A percentile compares a stretch with the other conserved stretches of the same genome.
These are phyloP conservation scores for Cyclocybe cylindracea DNA, from an alignment of 768 basidiomycete species.

Conservation along the genomic window DNA sequence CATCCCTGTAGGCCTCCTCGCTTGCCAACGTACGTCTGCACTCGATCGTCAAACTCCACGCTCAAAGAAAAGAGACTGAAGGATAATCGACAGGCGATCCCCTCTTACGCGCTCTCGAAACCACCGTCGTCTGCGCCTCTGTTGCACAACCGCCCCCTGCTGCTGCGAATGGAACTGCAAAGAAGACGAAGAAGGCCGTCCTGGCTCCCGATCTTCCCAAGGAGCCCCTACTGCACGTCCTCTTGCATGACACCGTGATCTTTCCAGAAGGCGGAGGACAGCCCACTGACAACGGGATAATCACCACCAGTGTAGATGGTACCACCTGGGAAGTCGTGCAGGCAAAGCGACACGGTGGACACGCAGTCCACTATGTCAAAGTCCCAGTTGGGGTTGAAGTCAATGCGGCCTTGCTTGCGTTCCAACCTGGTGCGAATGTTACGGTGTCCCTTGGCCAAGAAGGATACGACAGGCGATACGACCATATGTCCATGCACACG, in stretches of 20 bases:
- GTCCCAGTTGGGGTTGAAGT: conserved; percentile 35
- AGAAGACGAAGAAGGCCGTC: conserved; percentile 60
- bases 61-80: conserved; percentile 9
- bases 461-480: conserved; percentile 67
- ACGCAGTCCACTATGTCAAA: conserved; percentile 74
- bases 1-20: conserved; percentile 75
- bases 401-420: conserved; percentile 44
- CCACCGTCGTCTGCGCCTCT: conserved; percentile 52
- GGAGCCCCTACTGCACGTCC: conserved; percentile 59
- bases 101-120: conserved; percentile 57
- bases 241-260: conserved; percentile 74
- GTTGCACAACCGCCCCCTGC: conserved; percentile 45
- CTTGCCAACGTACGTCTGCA: conserved; percentile 65
- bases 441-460: conserved; percentile 54
- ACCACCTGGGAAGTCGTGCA: conserved; percentile 59
- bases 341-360: conserved; percentile 67
- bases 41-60: not conserved
- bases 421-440: conserved; percentile 54
- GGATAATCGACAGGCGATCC: conserved; percentile 59
- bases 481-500: conserved; percentile 87
- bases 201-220: conserved; percentile 42
- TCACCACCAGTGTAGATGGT: conserved; percentile 48
- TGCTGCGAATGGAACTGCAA: conserved; percentile 31
- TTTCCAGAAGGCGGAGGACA: conserved; percentile 87
- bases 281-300: conserved; percentile 68